These are phyloP conservation scores for Zygosaccharomyces bisporus DNA, from an alignment of 805 yeast genomes.

Conservation along the genomic window DNA sequence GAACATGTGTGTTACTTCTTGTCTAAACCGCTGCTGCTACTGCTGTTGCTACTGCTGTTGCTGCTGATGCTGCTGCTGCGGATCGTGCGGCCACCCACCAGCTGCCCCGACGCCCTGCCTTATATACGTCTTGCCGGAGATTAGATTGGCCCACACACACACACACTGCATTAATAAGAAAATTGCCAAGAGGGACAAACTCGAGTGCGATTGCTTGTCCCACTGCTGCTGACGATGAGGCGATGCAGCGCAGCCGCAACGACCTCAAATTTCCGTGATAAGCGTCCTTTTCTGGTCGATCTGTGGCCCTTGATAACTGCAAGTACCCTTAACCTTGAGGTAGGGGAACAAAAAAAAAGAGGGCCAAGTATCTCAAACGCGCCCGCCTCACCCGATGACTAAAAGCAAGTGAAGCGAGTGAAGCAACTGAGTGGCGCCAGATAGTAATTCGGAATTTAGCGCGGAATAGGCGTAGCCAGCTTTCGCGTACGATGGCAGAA, in stretches of 20 bases:
- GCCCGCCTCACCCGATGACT: background rate
- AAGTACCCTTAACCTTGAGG: background rate
- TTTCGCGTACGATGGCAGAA: conserved; percentile 13
- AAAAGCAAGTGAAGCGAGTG: no score
- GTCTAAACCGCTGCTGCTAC: no score
- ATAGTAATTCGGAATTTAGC: no score
- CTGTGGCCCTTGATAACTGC: background rate
- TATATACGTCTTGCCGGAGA: background rate
- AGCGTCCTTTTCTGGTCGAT: background rate
- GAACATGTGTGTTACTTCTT: background rate
- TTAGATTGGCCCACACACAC: background rate
- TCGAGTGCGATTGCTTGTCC: background rate
- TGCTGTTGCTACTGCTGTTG: no score
- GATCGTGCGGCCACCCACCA: no score
- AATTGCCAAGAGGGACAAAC: background rate
- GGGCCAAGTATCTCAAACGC: background rate
- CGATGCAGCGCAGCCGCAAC: background rate
- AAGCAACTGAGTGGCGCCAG: no score
- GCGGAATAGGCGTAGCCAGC: background rate
- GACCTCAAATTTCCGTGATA: background rate
- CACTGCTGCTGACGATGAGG: no score
- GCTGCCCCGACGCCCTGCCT: no score
- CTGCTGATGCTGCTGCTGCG: no score
- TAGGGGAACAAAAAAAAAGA: background rate
- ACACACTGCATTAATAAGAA: no score